Evolutionary conservation across 768 basidiomycete genomes (phyloP).

Genomic region (Lentinus tigrinus): DNA sequence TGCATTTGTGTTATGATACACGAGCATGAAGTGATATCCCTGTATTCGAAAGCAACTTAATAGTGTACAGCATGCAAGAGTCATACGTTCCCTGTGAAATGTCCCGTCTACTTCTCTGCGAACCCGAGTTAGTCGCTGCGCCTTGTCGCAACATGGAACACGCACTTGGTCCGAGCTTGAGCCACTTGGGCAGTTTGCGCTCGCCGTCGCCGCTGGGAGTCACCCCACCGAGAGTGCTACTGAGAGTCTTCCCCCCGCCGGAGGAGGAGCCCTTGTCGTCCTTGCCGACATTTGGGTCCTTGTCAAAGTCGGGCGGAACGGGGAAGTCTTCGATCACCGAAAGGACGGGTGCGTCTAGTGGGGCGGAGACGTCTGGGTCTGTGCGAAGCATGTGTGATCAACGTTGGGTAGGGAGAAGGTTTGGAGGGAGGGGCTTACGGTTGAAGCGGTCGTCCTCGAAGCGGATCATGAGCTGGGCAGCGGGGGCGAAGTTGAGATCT

Average conservation of each 20-base stretch:
- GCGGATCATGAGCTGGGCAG: constrained; percentile 71
- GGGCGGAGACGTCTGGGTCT: constrained; percentile 62
- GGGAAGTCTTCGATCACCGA: constrained; percentile 68
- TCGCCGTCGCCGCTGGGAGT: constrained; percentile 26
- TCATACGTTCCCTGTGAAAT: background rate
- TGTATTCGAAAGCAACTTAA: too few species aligned
- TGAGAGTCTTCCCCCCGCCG: constrained; percentile 8
- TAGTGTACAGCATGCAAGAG: background rate
- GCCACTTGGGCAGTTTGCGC: constrained; percentile 77
- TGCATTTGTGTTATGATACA: background rate
- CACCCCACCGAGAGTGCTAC: constrained; percentile 1
- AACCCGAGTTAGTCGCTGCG: background rate
- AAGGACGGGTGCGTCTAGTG: constrained; percentile 57
- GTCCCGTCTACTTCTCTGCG: background rate
- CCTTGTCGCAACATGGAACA: background rate
- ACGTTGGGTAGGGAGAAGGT: background rate
- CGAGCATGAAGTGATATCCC: background rate
- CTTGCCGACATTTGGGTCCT: constrained; percentile 10
- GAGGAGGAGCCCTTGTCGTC: background rate
- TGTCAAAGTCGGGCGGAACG: constrained; percentile 43
- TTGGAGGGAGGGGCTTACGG: constrained; percentile 40
- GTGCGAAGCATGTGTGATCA: background rate
- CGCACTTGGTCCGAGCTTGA: constrained; percentile 64
- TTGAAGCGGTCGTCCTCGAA: constrained; percentile 76
- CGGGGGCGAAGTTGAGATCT: constrained; percentile 76